Evolutionary conservation across 352 stramenopile genomes (phyloP).

Genomic region (Phytophthora cryptogea): DNA sequence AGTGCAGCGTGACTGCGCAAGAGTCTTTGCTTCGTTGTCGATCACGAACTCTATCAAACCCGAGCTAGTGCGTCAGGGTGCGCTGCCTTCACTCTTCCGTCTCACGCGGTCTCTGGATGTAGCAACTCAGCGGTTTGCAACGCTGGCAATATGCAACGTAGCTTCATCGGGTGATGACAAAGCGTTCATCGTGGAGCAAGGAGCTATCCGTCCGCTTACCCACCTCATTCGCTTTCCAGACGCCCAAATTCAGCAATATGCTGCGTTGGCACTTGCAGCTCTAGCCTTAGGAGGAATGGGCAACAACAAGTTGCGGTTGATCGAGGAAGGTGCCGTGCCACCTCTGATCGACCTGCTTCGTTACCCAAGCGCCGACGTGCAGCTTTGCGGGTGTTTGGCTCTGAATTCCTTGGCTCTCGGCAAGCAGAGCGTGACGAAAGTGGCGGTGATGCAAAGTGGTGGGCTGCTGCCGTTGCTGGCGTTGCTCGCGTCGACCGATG

Average conservation of each 20-base stretch:
- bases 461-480: conserved; percentile 89
- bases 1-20: conserved; percentile 93
- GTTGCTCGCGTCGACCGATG: conserved; percentile 85
- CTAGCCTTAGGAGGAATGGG: conserved; percentile 92
- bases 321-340: conserved; percentile 92
- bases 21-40: conserved; percentile 92
- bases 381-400: conserved; percentile 92
- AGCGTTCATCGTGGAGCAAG: conserved; percentile 90
- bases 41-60: conserved; percentile 84
- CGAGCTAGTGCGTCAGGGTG: conserved; percentile 83
- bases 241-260: conserved; percentile 95
- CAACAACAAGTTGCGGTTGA: conserved; percentile 93
- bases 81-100: conserved; percentile 90
- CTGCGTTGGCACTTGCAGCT: conserved; percentile 91
- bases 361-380: conserved; percentile 94
- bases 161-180: conserved; percentile 82
- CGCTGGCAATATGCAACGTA: conserved; percentile 95
- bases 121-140: conserved; percentile 94
- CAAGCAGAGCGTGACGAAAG: conserved; percentile 86
- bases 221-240: conserved; percentile 96
- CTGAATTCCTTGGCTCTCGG: conserved; percentile 92
- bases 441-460: conserved; percentile 89
- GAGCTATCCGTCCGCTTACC: conserved; percentile 91
- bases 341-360: conserved; percentile 93
- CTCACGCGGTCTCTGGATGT: conserved; percentile 93